Base-by-base conservation (phyloP, 352 stramenopile genomes). In the Phytophthora multivora region DNA sequence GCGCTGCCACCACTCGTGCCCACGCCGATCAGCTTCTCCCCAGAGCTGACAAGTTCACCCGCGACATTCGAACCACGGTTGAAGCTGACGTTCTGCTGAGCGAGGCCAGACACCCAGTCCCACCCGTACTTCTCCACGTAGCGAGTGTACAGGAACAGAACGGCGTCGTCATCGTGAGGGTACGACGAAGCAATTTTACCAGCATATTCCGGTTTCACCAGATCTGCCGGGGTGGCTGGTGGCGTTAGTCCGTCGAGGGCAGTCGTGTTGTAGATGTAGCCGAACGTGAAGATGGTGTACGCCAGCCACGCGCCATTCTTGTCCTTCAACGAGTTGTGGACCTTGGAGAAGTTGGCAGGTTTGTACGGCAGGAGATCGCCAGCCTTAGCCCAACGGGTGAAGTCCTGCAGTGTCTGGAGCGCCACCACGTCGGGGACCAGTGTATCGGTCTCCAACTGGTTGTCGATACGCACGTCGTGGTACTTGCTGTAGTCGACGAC, bases 381-480 rank as follows among this genome's bases (percentile, higher is more conserved):
- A 26, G 74, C 47, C 12, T 71, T 63, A 0, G 45, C 23, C 74
- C 72, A 86, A 15, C 77, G 74, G 23, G 72, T 33, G 28, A 33
- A 33, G 28, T 33, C 28, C 10, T 33, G 28, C 28, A 86, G 64
- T 13, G 77, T 86, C 54, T 83, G 77, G 1, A 86, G 59, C 8
- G 71, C 63, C 5, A 75, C 51, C 16, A 82, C 64, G 41, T 82
- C 74, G 0, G 70, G 69, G 15, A 83, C 74, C 9, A 86, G 51
- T 11, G 51, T 55, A 38, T 77, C 57, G 16, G 63, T 78, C 49
- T 77, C 77, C 43, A 86, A 57, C n/a, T 82, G 66, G 51, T 89
- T 83, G 68, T 92, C 75, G 11, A 83, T 73, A 15, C 80, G 83
- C 79, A 76, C 83, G 35, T 83, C 61, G 59, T 86, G 69, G 60